These are phyloP conservation scores for Aspergillus asperescens DNA, from an alignment of 495 filamentous ascomycete species.

Conservation along the genomic window DNA sequence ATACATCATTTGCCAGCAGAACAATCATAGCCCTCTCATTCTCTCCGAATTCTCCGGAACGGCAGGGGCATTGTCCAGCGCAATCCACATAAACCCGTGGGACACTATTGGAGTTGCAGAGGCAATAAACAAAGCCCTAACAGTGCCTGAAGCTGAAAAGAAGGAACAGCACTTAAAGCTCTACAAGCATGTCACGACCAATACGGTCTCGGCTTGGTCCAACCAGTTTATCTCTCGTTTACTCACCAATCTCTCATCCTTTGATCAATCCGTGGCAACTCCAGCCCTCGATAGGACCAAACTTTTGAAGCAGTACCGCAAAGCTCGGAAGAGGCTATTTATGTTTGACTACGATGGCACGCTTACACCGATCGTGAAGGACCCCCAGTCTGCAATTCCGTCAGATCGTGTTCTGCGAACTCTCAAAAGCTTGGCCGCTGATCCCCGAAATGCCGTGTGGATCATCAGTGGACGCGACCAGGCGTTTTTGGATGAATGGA, in stretches of 20 bases:
- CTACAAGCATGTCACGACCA: slow-evolving; percentile 75
- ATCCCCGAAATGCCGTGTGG: slow-evolving; percentile 86
- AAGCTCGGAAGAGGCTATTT: slow-evolving; percentile 71
- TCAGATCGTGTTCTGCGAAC: slow-evolving; percentile 74
- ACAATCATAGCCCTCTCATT: slow-evolving; percentile 77
- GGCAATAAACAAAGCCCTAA: slow-evolving; percentile 72
- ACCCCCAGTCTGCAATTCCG: slow-evolving; percentile 81
- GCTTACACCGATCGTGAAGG: slow-evolving; percentile 89
- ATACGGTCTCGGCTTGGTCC: slow-evolving; percentile 81
- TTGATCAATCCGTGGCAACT: slow-evolving; percentile 67
- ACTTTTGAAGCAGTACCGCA: slow-evolving; percentile 65
- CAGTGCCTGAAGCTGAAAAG: slow-evolving; percentile 60
- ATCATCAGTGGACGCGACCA: slow-evolving; percentile 94
- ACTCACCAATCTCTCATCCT: slow-evolving; percentile 69
- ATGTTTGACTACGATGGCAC: slow-evolving; percentile 99
- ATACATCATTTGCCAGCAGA: slow-evolving; percentile 86
- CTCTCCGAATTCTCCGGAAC: slow-evolving; percentile 95
- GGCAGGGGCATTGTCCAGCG: slow-evolving; percentile 74
- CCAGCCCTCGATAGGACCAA: slow-evolving; percentile 69
- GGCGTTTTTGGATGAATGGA: slow-evolving; percentile 77
- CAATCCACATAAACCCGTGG: slow-evolving; percentile 94
- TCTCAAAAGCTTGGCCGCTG: slow-evolving; percentile 70
- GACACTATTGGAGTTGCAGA: slow-evolving; percentile 74
- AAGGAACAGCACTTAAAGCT: slow-evolving; percentile 48
- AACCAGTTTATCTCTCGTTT: slow-evolving; percentile 68